Evolutionary conservation across 106 monocot genomes (phyloP), one percentile per base, ranked within the genome.

Genomic region (Dioscorea dumetorum): DNA sequence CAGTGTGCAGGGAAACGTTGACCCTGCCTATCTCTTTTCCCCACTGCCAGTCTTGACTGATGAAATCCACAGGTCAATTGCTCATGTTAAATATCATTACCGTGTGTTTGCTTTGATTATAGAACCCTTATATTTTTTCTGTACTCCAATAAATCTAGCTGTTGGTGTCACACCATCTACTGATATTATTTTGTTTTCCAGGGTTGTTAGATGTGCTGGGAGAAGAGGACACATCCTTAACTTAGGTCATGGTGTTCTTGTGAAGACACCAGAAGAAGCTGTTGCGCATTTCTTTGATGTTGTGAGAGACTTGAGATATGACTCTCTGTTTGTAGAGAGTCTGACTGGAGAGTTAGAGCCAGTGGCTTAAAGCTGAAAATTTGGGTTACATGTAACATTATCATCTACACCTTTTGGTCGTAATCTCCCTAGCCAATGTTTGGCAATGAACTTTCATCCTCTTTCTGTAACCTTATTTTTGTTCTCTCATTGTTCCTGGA

Each of bases 251-350:
- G 95, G 95, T 20, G 95, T 95, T 60, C 88, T 95, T 34, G 81
- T 88, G 49, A 80, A 80, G 49, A 95, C 95, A 8, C 95, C 88
- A 19, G 95, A 95, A 77, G 95, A 91, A 53, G 91, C 95, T 19
- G 95, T 91, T 58, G 86, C 85, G 18, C 95, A 95, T 82, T 95
- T 95, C 84, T 95, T 95, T 71, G 81, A 95, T 74, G 95, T 91
- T 12, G 83, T 77, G 10, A 83, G 80, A 77, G 62, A 74, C 63
- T 70, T 95, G 79, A 88, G 82, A 70, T 95, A 95, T 62, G 86
- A 84, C 31, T 63, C 73, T 12, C 71, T 91, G 28, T 88, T 95
- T 63, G 73, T 75, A 78, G 78, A 80, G 33, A 66, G 53, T 32
- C 5, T 34, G 8, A 2, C 70, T 5, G 68, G 78, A 64, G 76